Base-by-base conservation (phyloP, 2,329 filamentous ascomycete genomes). In the Ceratocystis huliohia region DNA sequence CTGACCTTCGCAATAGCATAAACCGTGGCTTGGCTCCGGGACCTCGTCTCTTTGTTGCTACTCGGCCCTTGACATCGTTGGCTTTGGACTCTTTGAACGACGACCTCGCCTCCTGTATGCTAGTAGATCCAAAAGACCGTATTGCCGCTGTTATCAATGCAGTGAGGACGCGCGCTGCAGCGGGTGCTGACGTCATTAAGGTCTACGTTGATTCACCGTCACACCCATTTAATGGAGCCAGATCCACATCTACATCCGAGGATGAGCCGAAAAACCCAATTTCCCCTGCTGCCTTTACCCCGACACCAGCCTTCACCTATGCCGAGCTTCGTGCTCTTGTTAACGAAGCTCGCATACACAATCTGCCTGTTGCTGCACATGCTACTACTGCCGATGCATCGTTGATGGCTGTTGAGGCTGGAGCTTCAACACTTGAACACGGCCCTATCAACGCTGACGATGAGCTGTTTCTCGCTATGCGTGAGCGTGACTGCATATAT, bases 11-110 rank as follows among this genome's bases (percentile, higher is more conserved):
- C 8, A 80, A 84, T 71, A 77, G 78, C 44, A 78, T 84, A 70
- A 81, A 81, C 68, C 78, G 81, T 5, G 81, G 81, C 3, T 70
- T 84, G 10, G 78, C 77, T 1, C 80, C 81, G 0, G 82, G 82
- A 0, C 82, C 82, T 0, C 77, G 82, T 1, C 75, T 84, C 48
- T 82, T 83, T 71, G 81, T 83, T 33, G 79, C 80, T 2, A 83
- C 81, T 0, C 76, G 80, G 65, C 76, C 76, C 22, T 73, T 84
- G 13, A 79, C 81, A 4, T 78, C 76, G 48, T 79, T 76, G 8
- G 78, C 79, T 7, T 77, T 79, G 0, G 69, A 70, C 15, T 75
- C 76, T 0, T n/a, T 59, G 15, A 30, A 64, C 25, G 41, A 33
- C 50, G 46, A 64, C 30, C 41, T 67, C 44, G 56, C 56, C 15